These are phyloP conservation scores for Fusarium poae DNA, from an alignment of 2,329 filamentous ascomycete genomes.

Conservation along the genomic window DNA sequence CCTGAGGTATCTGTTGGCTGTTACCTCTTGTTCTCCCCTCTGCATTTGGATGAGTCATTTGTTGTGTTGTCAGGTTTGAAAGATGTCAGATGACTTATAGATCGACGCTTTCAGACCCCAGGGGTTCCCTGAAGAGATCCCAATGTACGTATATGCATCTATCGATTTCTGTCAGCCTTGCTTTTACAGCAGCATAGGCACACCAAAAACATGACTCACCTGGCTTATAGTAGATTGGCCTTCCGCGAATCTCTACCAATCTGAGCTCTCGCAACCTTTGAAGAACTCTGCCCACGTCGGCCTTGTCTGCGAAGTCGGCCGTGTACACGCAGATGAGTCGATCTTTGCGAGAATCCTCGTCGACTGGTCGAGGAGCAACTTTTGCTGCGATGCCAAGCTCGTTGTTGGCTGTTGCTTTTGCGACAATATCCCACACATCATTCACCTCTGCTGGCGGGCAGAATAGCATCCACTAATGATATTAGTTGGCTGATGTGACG, in stretches of 20 bases:
- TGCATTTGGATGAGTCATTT: slow-evolving; percentile 21
- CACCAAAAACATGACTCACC: slow-evolving; percentile 60
- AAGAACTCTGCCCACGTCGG: slow-evolving; percentile 78
- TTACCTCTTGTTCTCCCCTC: slow-evolving; percentile 6
- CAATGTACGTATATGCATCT: slow-evolving; percentile 78
- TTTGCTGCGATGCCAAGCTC: slow-evolving; percentile 81
- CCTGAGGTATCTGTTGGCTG: background rate
- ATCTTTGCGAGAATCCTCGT: slow-evolving; percentile 55
- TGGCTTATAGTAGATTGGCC: slow-evolving; percentile 81
- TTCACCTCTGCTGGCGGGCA: slow-evolving; percentile 67
- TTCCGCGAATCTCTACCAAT: slow-evolving; percentile 63
- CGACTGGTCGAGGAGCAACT: slow-evolving; percentile 69
- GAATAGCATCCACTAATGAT: slow-evolving; percentile 79
- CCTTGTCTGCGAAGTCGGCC: slow-evolving; percentile 75
- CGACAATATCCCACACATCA: slow-evolving; percentile 74
- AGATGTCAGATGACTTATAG: slow-evolving; percentile 62
- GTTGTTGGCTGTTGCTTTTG: slow-evolving; percentile 74
- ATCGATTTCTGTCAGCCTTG: slow-evolving; percentile 29
- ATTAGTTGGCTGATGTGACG: slow-evolving; percentile 49
- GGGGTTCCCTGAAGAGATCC: slow-evolving; percentile 70
- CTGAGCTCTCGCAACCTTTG: slow-evolving; percentile 71
- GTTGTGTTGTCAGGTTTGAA: slow-evolving; percentile 40
- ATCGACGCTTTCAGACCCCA: slow-evolving; percentile 73
- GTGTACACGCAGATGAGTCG: slow-evolving; percentile 85
- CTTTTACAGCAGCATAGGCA: background rate